A percentile compares a stretch with the other conserved stretches of the same genome.
Conservation (phyloP, 73 alveolate genomes). For the Loxodes magnus region DNA sequence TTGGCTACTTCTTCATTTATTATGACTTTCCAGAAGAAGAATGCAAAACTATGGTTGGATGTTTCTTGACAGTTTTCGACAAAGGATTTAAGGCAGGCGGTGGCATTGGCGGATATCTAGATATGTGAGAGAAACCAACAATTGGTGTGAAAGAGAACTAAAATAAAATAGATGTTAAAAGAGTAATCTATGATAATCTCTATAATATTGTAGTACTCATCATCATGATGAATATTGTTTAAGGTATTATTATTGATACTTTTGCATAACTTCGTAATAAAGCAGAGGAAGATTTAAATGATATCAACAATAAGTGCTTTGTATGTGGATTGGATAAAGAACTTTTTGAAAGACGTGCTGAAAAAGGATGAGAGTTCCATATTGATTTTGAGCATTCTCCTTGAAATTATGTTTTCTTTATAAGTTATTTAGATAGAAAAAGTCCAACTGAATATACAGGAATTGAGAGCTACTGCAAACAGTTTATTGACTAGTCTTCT, state of each 20-base stretch:
- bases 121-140: conserved; percentile 23
- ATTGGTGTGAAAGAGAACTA: conserved; percentile 31
- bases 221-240: conserved; percentile 57
- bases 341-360: conserved; percentile 53
- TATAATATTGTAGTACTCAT: conserved; percentile 65
- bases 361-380: conserved; percentile 62
- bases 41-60: conserved; percentile 58
- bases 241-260: conserved; percentile 81
- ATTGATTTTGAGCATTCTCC: conserved; percentile 53
- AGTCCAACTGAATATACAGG: conserved; percentile 85
- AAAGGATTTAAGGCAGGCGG: conserved; percentile 87
- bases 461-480: conserved; percentile 80
- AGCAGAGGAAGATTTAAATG: conserved; percentile 50
- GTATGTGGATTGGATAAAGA: conserved; percentile 85
- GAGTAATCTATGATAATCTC: conserved; percentile 42
- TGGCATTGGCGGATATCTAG: conserved; percentile 86
- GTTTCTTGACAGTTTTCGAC: conserved; percentile 69
- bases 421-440: conserved; percentile 71
- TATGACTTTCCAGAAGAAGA: conserved; percentile 66
- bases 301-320: conserved; percentile 77
- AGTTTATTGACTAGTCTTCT: conserved; percentile 67
- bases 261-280: conserved; percentile 33
- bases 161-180: background rate
- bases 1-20: conserved; percentile 57
- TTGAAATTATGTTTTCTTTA: conserved; percentile 82